phyloP scores from a whole-genome alignment of 106 monocot species.

The Alisma plantagoaquatica region DNA sequence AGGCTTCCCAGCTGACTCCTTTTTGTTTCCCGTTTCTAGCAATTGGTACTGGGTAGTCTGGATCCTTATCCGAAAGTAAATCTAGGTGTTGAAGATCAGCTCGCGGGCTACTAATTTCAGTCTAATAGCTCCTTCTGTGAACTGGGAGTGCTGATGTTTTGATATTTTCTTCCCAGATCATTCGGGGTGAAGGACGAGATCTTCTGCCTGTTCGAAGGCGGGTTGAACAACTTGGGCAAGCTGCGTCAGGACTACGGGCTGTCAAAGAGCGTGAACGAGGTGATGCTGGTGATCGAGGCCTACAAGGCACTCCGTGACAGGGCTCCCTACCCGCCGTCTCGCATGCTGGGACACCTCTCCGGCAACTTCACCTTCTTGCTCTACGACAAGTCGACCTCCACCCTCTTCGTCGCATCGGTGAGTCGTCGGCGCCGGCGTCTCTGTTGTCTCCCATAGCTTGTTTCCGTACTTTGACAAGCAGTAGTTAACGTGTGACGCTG shows the following conservation, averaged over 20 bases:
- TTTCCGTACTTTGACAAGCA: neutral
- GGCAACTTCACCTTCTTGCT: conserved; percentile 77
- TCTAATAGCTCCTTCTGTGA: no score
- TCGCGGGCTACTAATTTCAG: no score
- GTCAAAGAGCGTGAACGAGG: conserved; percentile 65
- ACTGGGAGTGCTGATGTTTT: no score
- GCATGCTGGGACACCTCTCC: conserved; percentile 69
- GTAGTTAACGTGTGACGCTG: neutral
- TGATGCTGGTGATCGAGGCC: conserved; percentile 76
- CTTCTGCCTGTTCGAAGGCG: conserved; percentile 81
- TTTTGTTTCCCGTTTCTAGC: no score
- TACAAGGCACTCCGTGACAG: conserved; percentile 90
- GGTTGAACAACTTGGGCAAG: conserved; percentile 61
- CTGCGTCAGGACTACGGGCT: conserved; percentile 80
- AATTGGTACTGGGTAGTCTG: no score
- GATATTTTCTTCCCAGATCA: conserved; percentile 25
- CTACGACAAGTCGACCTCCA: conserved; percentile 65
- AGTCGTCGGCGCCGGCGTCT: conserved; percentile 11
- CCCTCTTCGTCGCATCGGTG: conserved; percentile 82
- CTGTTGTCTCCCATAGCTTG: no score
- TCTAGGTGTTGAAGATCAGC: no score
- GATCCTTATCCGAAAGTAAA: no score
- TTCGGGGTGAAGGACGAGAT: conserved; percentile 90
- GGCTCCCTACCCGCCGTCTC: conserved; percentile 77
- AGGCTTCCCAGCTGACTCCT: no score